Evolutionary conservation across 768 basidiomycete species (phyloP).

Genomic region (Infundibulicybe gibba): DNA sequence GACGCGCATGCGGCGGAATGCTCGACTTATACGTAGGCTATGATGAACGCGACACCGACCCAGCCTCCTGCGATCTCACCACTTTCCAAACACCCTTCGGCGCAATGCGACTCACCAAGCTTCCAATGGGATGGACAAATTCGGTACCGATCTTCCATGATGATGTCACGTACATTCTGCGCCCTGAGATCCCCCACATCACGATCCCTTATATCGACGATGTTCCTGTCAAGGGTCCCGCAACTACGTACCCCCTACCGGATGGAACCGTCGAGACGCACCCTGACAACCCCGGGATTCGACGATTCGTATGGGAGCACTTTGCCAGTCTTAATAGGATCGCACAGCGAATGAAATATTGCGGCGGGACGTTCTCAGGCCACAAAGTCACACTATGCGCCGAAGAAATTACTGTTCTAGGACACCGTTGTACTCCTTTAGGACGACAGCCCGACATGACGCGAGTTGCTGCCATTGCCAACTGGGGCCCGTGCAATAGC

Average conservation of each 20-base stretch:
- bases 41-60: constrained; percentile 22
- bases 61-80: constrained; percentile 24
- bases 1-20: constrained; percentile 17
- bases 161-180: constrained; percentile 31
- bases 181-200: constrained; percentile 32
- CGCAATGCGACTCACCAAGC: constrained; percentile 20
- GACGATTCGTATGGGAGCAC: constrained; percentile 36
- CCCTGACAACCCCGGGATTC: constrained; percentile 28
- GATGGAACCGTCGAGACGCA: constrained; percentile 31
- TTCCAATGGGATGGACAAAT: constrained; percentile 22
- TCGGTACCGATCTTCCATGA: constrained; percentile 33
- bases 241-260: constrained; percentile 18
- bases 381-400: constrained; percentile 27
- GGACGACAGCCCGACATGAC: constrained; percentile 22
- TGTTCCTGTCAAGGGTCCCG: constrained; percentile 26
- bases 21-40: constrained; percentile 33
- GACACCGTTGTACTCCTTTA: constrained; percentile 31
- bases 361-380: constrained; percentile 32
- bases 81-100: constrained; percentile 36
- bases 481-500: constrained; percentile 18
- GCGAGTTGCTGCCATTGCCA: constrained; percentile 11
- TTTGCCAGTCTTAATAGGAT: constrained; percentile 29
- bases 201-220: constrained; percentile 37
- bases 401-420: constrained; percentile 24
- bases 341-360: constrained; percentile 29